Base-by-base conservation (phyloP, 2,329 filamentous ascomycete species). In the Beauveria brongniartii region DNA sequence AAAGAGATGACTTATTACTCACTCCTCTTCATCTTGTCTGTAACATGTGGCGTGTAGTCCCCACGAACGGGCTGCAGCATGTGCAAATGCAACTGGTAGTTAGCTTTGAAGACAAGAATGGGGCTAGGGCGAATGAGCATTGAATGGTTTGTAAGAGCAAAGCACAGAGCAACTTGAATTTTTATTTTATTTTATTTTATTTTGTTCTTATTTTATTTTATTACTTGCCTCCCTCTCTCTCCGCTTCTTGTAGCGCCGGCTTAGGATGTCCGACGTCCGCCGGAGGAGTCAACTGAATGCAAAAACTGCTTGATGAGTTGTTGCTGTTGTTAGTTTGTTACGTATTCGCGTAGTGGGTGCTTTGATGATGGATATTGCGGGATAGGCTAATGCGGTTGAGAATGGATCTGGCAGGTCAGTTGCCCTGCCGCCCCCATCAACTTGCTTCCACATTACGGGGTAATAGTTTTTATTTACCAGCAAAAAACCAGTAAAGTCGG, bases 341-440 rank as follows among this genome's bases (percentile, higher is more conserved):
- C 54, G 26, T 55, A 44, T 14, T 41, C 5, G 20, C 9, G 22
- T 5, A 18, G 20, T n/a, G 6, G 34, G 22, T 53, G 34, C 20
- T 55, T 12, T 7, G 22, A 55, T 16, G 18, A 22, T 41, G 26
- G 18, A 40, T 16, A 48, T 48, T 48, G 18, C n/a, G n/a, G 34
- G 30, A 26, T 34, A 20, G 46, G 12, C 37, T 40, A 9, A 18
- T 50, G 48, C 47, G 18, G 40, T 53, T 50, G 12, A 34, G 37
- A 40, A 59, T 59, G 56, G 40, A 59, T 53, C 56, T 59, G 48
- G 56, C 56, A 59, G 56, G 56, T 59, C 37, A n/a, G 46, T 30
- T 44, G 18, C n/a, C 28, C 12, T 26, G 16, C 9, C 16, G 48
- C 20, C 34, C 34, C 56, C 22, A 34, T 47, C 10, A 34, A 12